These are phyloP conservation scores for Mucor circinelloides DNA, from an alignment of 371 early-diverging fungal species.

Conservation along the genomic window DNA sequence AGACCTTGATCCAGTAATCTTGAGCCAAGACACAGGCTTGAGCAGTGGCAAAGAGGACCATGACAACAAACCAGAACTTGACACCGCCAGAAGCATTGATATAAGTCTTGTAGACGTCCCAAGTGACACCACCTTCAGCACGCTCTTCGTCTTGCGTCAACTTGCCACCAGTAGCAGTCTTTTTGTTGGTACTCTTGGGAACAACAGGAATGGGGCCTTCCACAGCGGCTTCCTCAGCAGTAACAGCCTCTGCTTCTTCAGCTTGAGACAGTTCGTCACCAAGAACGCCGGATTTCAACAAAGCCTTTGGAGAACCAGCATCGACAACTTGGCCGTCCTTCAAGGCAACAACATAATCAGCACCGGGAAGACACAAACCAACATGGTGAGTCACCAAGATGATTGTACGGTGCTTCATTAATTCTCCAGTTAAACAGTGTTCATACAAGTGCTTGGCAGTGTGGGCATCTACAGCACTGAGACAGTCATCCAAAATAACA, in stretches of 20 bases:
- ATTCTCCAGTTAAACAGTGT: conserved; percentile 64
- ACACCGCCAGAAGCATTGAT: conserved; percentile 68
- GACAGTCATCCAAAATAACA: conserved; percentile 78
- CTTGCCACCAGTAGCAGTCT: conserved; percentile 49
- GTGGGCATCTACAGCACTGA: conserved; percentile 87
- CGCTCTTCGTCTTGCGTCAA: conserved; percentile 71
- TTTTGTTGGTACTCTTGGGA: conserved; percentile 2
- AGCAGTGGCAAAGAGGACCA: conserved; percentile 52
- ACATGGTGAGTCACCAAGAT: conserved; percentile 90
- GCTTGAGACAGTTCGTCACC: conserved; percentile 48
- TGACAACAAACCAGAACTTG: conserved; percentile 52
- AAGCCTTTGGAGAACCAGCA: conserved; percentile 55
- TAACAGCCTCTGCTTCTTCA: conserved; percentile 12
- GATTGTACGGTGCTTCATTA: conserved; percentile 79
- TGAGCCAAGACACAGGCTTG: conserved; percentile 54
- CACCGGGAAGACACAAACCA: conserved; percentile 68
- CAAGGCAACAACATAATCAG: conserved; percentile 72
- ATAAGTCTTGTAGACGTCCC: conserved; percentile 65
- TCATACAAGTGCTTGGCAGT: conserved; percentile 82
- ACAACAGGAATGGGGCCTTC: conserved; percentile 43
- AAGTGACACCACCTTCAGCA: conserved; percentile 65
- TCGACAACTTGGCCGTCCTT: conserved; percentile 64
- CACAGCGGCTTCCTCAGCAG: conserved; percentile 27
- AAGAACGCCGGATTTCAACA: conserved; percentile 48
- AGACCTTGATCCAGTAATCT: conserved; percentile 69